Evolutionary conservation across 345 rosid species (phyloP), one percentile per base, ranked within the genome.

Genomic region (Garcia nutans): DNA sequence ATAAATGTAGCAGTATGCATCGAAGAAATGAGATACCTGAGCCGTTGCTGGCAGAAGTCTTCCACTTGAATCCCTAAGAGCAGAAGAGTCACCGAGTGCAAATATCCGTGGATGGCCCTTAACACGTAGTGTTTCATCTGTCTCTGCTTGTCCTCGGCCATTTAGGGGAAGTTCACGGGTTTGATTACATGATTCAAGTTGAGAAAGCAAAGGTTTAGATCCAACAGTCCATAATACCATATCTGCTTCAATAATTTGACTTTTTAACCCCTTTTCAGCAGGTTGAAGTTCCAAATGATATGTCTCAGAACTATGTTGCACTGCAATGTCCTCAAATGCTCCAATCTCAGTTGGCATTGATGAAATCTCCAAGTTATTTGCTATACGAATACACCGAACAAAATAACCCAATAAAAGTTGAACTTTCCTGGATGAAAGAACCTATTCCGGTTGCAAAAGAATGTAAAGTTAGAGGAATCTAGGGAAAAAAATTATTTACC

Each of bases 101-200:
- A 95, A 95, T 79, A 89, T 91, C 45, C 95, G 93, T 0, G 97
- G 97, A 82, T 95, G 97, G 65, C 97, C 99, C 85, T 91, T 93
- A 58, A 93, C 97, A 76, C 96, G 96, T 22, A 95, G 93, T 52
- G 96, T 95, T 83, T 95, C 97, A 69, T 95, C 99, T 52, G 97
- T 95, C 80, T 93, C 94, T 10, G 94, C 93, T 84, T 95, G 96
- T 82, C 97, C 99, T 70, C 92, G 86, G 24, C 81, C 88, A 79
- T 88, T 95, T 68, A 91, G 80, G 50, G 96, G 96, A 73, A 95
- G 88, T 56, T 85, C 91, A 54, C 65, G 77, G 54, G 73, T 83
- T 73, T 37, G 74, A 64, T 81, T 80, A 65, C 54, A 13, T 69
- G 89, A 82, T 76, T 89, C 93, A 26, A 95, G 65, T 61, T 86